Evolutionary conservation across 2,329 filamentous ascomycete genomes (phyloP).

Genomic region (Aspergillus fumigatiaffinis): DNA sequence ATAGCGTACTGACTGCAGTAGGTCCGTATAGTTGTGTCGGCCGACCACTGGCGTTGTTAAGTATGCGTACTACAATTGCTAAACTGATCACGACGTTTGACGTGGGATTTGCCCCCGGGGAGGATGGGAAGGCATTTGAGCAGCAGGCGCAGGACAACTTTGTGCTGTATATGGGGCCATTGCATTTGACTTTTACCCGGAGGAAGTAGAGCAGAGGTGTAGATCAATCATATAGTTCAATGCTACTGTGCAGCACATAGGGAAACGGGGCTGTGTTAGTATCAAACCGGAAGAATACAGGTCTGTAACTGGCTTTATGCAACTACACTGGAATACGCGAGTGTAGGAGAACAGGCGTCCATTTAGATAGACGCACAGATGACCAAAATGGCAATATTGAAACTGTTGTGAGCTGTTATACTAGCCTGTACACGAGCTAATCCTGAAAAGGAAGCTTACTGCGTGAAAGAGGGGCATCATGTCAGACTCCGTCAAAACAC

Average conservation of each 20-base stretch:
- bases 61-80: constrained; percentile 33
- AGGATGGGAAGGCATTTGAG: constrained; percentile 31
- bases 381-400: too few species aligned
- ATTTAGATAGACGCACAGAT: too few species aligned
- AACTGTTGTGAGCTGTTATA: too few species aligned
- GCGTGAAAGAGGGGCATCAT: background rate
- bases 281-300: too few species aligned
- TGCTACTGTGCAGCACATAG: too few species aligned
- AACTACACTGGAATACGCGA: too few species aligned
- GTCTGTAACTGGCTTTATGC: too few species aligned
- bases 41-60: constrained; percentile 33
- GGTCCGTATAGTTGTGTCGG: constrained; percentile 36
- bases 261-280: too few species aligned
- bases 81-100: constrained; percentile 34
- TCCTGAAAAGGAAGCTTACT: background rate
- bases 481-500: too few species aligned
- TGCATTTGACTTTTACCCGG: constrained; percentile 16
- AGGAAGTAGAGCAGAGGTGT: background rate
- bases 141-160: constrained; percentile 36
- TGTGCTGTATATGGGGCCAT: constrained; percentile 20
- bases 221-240: too few species aligned
- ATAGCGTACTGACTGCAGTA: constrained; percentile 1
- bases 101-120: constrained; percentile 33
- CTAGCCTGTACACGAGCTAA: background rate
- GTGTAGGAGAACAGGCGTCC: too few species aligned